Percentiles rank a stretch among this genome's conserved stretches.
Conservation (phyloP, 2,329 filamentous ascomycete species). For the Penicillium sp. region DNA sequence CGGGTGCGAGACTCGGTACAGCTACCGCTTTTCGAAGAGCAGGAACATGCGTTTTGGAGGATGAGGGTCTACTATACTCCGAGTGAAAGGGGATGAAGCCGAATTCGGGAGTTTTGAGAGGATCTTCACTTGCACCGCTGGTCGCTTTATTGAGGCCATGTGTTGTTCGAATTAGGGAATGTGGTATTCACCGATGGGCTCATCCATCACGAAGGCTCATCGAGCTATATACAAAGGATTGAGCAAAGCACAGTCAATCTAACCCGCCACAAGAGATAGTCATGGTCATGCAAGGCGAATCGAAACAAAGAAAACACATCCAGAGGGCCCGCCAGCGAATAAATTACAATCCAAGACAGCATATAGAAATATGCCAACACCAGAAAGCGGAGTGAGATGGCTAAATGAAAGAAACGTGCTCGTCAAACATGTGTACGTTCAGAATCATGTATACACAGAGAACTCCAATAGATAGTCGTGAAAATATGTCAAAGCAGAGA, state of each 20-base stretch:
- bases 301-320: neutral
- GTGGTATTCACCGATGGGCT: neutral
- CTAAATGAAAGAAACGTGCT: constrained; percentile 8
- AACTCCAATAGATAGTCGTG: constrained; percentile 12
- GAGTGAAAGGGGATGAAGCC: neutral
- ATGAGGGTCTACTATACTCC: constrained; percentile 40
- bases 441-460: constrained; percentile 24
- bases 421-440: constrained; percentile 24
- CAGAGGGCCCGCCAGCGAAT: constrained; percentile 2
- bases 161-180: neutral
- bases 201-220: neutral
- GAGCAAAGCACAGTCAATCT: neutral
- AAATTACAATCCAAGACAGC: constrained; percentile 21
- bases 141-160: neutral
- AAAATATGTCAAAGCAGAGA: constrained; percentile 12
- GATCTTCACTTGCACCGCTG: neutral
- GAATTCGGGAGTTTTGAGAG: neutral
- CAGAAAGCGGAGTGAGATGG: constrained; percentile 10
- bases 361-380: constrained; percentile 13
- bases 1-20: constrained; percentile 27
- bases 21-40: constrained; percentile 36
- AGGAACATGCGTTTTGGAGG: constrained; percentile 45
- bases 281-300: neutral
- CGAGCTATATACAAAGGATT: constrained; percentile 10
- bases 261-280: neutral